Evolutionary conservation across 1,284 basidiomycete genomes (phyloP).

Genomic region (Ganoderma multipileum): DNA sequence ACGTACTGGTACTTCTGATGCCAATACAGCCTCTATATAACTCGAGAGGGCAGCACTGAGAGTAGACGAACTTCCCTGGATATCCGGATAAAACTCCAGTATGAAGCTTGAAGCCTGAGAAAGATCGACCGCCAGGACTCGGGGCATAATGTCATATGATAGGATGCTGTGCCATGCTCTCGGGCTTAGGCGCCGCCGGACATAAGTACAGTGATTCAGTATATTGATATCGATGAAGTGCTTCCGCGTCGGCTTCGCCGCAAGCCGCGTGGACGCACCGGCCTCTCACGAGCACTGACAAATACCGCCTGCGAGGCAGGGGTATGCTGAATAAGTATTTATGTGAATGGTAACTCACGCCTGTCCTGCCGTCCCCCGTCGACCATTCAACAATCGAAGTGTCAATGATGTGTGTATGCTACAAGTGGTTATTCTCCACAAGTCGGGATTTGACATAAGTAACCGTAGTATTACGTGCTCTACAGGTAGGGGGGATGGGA

Average conservation of each 20-base stretch:
- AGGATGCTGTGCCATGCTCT: too few relatives aligned
- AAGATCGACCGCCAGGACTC: background rate
- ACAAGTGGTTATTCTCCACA: background rate
- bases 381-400: background rate
- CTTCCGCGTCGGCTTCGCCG: background rate
- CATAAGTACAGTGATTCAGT: too few relatives aligned
- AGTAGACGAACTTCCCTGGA: background rate
- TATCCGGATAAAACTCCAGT: background rate
- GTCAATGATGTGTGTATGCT: background rate
- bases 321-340: too few relatives aligned
- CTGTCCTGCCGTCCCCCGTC: too few relatives aligned
- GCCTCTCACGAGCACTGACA: background rate
- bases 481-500: background rate
- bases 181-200: too few relatives aligned
- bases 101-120: too few relatives aligned
- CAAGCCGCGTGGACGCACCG: background rate
- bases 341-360: too few relatives aligned
- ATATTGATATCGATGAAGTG: too few relatives aligned
- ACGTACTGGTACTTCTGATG: background rate
- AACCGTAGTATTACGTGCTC: background rate
- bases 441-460: background rate
- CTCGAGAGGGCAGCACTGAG: background rate
- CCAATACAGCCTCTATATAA: background rate
- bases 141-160: too few relatives aligned
- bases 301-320: background rate